Conservation (phyloP, 2,329 filamentous ascomycete species). For the Clonostachys rhizophaga region DNA sequence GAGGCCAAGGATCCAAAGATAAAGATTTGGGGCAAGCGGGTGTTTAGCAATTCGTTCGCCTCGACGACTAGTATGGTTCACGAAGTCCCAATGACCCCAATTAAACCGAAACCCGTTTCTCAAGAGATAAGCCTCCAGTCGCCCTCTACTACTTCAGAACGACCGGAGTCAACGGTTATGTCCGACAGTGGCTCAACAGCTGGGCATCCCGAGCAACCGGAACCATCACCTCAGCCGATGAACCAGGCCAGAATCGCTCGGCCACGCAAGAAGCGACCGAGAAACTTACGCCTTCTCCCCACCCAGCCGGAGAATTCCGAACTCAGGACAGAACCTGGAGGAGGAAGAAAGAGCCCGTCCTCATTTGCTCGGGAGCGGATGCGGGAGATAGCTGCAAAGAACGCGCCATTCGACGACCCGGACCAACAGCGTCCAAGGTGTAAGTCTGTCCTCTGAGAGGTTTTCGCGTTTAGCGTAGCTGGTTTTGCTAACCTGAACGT, state of each 20-base stretch:
- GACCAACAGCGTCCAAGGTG: conserved; percentile 31
- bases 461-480: not conserved
- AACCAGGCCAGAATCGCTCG: conserved; percentile 7
- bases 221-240: not conserved
- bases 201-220: not conserved
- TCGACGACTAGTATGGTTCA: conserved; percentile 6
- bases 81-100: conserved; percentile 17
- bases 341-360: conserved; percentile 32
- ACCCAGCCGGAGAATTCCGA: conserved; percentile 29
- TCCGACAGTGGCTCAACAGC: not conserved
- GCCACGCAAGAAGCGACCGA: conserved; percentile 18
- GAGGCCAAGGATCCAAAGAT: conserved; percentile 24
- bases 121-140: not conserved
- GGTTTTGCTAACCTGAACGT: not conserved
- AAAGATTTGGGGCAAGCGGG: conserved; percentile 25
- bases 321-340: conserved; percentile 14
- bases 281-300: conserved; percentile 23
- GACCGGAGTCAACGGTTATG: not conserved
- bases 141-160: not conserved
- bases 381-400: conserved; percentile 34
- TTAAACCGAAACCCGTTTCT: conserved; percentile 5
- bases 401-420: conserved; percentile 36
- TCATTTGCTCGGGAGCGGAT: conserved; percentile 37
- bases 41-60: conserved; percentile 19
- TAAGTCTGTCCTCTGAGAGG: conserved; percentile 15